Evolutionary conservation across 768 basidiomycete species (phyloP).

Genomic region (Lactifluus piperatus): DNA sequence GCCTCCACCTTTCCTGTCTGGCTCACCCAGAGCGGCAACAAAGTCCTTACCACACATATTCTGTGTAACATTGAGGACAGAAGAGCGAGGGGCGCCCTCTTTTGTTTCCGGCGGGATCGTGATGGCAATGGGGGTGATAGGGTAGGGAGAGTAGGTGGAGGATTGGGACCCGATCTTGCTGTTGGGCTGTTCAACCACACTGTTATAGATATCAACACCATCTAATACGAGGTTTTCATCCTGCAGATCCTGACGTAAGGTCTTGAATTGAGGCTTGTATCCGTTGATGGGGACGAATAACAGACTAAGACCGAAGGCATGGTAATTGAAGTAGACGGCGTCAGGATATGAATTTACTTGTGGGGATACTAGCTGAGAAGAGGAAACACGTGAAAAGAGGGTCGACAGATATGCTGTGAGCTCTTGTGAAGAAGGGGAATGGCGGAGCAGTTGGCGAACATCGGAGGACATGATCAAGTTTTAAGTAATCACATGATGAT

Average conservation of each 20-base stretch:
- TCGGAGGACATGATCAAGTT: not conserved
- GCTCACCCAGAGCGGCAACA: conserved; percentile 70
- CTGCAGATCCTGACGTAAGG: conserved; percentile 38
- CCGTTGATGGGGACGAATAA: conserved; percentile 60
- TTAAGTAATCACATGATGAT: conserved; percentile 1
- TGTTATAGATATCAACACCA: conserved; percentile 79
- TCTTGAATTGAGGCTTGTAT: conserved; percentile 46
- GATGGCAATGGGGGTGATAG: conserved; percentile 45
- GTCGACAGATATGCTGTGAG: conserved; percentile 37
- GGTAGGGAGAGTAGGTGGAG: conserved; percentile 48
- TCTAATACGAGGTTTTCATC: conserved; percentile 50
- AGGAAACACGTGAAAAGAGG: conserved; percentile 22
- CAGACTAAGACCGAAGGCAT: conserved; percentile 69
- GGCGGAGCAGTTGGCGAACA: conserved; percentile 37
- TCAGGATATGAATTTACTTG: conserved; percentile 77
- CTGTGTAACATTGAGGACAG: conserved; percentile 35
- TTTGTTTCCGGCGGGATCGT: conserved; percentile 26
- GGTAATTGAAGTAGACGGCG: conserved; percentile 82
- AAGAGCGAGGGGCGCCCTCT: conserved; percentile 28
- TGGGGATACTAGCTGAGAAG: conserved; percentile 29
- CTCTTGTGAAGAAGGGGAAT: conserved; percentile 38
- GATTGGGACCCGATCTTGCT: conserved; percentile 30
- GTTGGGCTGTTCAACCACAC: conserved; percentile 27
- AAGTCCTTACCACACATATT: conserved; percentile 71
- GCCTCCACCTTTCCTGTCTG: conserved; percentile 86